Percentiles rank a stretch among this genome's conserved stretches.
phyloP scores from a whole-genome alignment of 2,329 filamentous ascomycete species.

The Ophiostoma sp. region DNA sequence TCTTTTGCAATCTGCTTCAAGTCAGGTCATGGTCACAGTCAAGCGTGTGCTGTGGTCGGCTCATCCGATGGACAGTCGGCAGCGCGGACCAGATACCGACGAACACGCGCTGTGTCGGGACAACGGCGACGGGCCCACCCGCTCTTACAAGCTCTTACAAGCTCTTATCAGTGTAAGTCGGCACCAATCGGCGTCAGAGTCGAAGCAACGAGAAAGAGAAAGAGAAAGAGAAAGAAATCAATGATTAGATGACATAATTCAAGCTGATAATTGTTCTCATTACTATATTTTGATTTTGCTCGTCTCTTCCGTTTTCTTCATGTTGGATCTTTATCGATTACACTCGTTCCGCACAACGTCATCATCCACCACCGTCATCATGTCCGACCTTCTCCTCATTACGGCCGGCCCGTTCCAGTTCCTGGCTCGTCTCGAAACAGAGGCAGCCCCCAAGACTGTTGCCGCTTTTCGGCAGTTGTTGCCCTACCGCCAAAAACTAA shows the following conservation, averaged over 20 bases:
- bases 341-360: background rate
- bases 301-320: too few species aligned
- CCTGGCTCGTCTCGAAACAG: background rate
- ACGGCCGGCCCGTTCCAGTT: constrained; percentile 9
- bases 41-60: background rate
- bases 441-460: background rate
- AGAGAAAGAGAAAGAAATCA: background rate
- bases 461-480: background rate
- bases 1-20: background rate
- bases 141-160: background rate
- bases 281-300: too few species aligned
- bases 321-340: background rate
- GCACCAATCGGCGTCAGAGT: background rate
- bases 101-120: background rate
- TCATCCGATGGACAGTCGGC: background rate
- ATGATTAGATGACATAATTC: too few species aligned
- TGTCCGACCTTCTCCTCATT: background rate
- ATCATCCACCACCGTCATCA: background rate
- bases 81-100: background rate
- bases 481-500: background rate
- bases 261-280: too few species aligned
- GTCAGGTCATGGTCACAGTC: too few species aligned
- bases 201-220: background rate
- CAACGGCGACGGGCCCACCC: background rate
- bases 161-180: background rate